Evolutionary conservation across 1,284 basidiomycete species (phyloP).

Genomic region (Rhodotorula sp.): DNA sequence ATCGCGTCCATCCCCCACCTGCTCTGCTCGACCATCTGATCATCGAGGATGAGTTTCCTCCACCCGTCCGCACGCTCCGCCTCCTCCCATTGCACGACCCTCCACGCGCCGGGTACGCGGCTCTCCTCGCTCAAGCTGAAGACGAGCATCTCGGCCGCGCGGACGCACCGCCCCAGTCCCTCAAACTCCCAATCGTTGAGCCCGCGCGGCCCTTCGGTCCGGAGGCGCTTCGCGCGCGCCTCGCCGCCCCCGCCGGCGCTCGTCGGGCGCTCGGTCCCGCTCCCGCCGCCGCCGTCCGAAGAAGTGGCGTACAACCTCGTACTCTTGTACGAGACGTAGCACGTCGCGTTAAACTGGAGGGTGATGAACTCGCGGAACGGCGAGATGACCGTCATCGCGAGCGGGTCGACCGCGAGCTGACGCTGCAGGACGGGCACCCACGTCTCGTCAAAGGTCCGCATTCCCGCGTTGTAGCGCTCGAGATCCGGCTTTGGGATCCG

Average conservation of each 20-base stretch:
- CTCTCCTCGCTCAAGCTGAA: conserved; percentile 40
- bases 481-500: conserved; percentile 37
- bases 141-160: conserved; percentile 36
- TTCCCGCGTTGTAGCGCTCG: conserved; percentile 41
- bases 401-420: conserved; percentile 36
- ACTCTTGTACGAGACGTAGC: conserved; percentile 31
- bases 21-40: conserved; percentile 37
- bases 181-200: conserved; percentile 40
- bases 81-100: conserved; percentile 41
- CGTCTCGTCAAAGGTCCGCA: conserved; percentile 38
- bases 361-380: conserved; percentile 41
- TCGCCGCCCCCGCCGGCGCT: conserved; percentile 8
- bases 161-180: conserved; percentile 23
- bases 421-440: conserved; percentile 35
- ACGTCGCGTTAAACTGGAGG: conserved; percentile 35
- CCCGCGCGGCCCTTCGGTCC: conserved; percentile 22
- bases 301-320: conserved; percentile 18
- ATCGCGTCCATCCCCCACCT: conserved; percentile 40
- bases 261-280: conserved; percentile 7
- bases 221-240: conserved; percentile 11
- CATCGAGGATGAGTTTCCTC: conserved; percentile 37
- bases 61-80: conserved; percentile 40
- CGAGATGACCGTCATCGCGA: conserved; percentile 39
- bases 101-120: conserved; percentile 35
- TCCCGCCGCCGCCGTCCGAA: neutral